These are phyloP conservation scores for Ophiostoma sp. DNA, from an alignment of 2,329 filamentous ascomycete species.

Conservation along the genomic window DNA sequence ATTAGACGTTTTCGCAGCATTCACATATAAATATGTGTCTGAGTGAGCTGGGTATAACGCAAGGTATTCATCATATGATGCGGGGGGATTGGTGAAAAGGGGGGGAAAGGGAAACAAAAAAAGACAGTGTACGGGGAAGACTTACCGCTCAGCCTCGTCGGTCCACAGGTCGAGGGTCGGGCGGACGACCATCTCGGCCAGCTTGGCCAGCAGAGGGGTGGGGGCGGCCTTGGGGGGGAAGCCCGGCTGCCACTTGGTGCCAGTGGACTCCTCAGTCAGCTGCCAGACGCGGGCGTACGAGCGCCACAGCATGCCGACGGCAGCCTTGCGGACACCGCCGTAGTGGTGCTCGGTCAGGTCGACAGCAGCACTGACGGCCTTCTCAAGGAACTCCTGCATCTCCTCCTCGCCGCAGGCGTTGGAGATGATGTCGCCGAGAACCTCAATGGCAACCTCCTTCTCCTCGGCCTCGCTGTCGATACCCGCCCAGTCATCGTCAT, in stretches of 20 bases:
- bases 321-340: slow-evolving; percentile 89
- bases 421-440: slow-evolving; percentile 87
- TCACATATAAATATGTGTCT: slow-evolving; percentile 73
- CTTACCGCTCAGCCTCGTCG: slow-evolving; percentile 91
- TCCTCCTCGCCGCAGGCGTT: slow-evolving; percentile 76
- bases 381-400: slow-evolving; percentile 79
- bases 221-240: slow-evolving; percentile 79
- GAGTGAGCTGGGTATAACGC: slow-evolving; percentile 99
- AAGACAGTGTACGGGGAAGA: slow-evolving; percentile 55
- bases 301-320: slow-evolving; percentile 88
- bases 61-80: slow-evolving; percentile 74
- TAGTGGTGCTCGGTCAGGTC: slow-evolving; percentile 85
- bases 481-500: slow-evolving; percentile 83
- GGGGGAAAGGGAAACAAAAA: slow-evolving; percentile 54
- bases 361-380: slow-evolving; percentile 78
- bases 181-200: slow-evolving; percentile 81
- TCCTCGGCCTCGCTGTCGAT: slow-evolving; percentile 82
- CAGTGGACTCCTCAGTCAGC: slow-evolving; percentile 75
- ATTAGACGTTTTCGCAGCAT: slow-evolving; percentile 83
- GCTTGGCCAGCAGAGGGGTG: slow-evolving; percentile 75
- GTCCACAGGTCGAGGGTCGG: slow-evolving; percentile 83
- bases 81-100: slow-evolving; percentile 31
- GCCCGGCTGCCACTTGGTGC: slow-evolving; percentile 85
- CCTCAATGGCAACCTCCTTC: slow-evolving; percentile 96
- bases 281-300: slow-evolving; percentile 89